Percentiles rank a stretch among this genome's conserved stretches.
These are phyloP conservation scores for Aspergillus incahuasiensis DNA, from an alignment of 495 filamentous ascomycete genomes.

Conservation along the genomic window DNA sequence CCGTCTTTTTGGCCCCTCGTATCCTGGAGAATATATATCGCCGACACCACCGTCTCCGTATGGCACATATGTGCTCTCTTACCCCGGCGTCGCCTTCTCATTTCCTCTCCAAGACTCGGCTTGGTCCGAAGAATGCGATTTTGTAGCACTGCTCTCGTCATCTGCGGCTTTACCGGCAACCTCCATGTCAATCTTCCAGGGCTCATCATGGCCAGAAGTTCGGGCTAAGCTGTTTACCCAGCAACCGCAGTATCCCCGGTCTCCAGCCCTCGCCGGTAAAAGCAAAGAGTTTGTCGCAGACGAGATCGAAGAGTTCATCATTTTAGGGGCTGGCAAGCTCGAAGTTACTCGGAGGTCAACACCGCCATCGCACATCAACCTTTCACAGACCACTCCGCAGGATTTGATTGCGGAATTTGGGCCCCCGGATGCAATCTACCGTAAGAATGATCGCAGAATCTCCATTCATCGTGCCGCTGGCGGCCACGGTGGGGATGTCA, in stretches of 20 bases:
- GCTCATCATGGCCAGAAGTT: conserved; percentile 81
- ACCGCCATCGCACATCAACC: conserved; percentile 57
- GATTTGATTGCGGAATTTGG: conserved; percentile 86
- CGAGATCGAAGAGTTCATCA: conserved; percentile 74
- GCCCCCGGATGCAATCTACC: conserved; percentile 90
- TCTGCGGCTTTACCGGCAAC: conserved; percentile 66
- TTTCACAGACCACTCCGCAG: conserved; percentile 83
- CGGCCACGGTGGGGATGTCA: conserved; percentile 38
- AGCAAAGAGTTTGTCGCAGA: conserved; percentile 63
- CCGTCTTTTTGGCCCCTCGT: conserved; percentile 83
- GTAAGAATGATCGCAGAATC: conserved; percentile 86
- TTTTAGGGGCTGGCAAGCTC: conserved; percentile 69
- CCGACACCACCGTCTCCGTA: conserved; percentile 48
- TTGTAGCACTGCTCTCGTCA: conserved; percentile 80
- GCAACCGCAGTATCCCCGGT: conserved; percentile 61
- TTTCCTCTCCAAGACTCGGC: conserved; percentile 73
- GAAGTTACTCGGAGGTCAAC: conserved; percentile 65
- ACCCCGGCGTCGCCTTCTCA: conserved; percentile 87
- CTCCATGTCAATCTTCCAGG: conserved; percentile 83
- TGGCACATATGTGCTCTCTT: conserved; percentile 80
- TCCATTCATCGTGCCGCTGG: conserved; percentile 65
- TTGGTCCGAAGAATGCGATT: conserved; percentile 79
- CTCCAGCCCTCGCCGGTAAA: conserved; percentile 50
- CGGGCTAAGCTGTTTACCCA: conserved; percentile 71
- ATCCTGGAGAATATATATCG: conserved; percentile 82